Evolutionary conservation across 176 grass and related monocot species (phyloP), one percentile per base, ranked within the genome.

Genomic region (Bonia amplexicaulis): DNA sequence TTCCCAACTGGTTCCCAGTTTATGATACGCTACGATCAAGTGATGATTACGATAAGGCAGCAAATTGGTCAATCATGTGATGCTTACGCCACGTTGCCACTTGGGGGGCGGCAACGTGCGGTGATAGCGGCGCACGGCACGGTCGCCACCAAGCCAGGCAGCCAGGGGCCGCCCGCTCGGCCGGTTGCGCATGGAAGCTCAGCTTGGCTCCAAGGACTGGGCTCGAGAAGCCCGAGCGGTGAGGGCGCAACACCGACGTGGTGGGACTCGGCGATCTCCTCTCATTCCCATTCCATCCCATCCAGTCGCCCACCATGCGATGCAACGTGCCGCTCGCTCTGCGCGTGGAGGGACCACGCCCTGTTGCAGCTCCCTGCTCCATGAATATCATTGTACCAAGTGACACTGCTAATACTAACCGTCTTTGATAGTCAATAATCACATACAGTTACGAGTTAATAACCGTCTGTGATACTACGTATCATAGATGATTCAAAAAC

Each of bases 191-290:
- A 37, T 41, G 77, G 55, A 54, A 7, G 72, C 52, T 22, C 52
- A 16, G 60, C 65, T 22, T 16, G 42, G 22, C 19, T 15, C 0
- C 16, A 8, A 10, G 8, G 0, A 29, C 6, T 1, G 82, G 26
- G 71, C 35, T 53, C 44, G 52, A 66, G 33, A n/a, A 1, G 54
- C 70, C 14, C n/a, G 69, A 3, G 10, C 29, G 35, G 19, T 57
- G 31, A 49, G 41, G 51, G 81, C 69, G 66, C 55, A 12, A 73
- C 41, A 25, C 68, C 52, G 77, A 78, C 82, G 88, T 85, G 88
- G 82, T 89, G 82, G 88, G 77, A 53, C 76, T 80, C 77, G 75
- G 60, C 29, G 27, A 77, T 83, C 42, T 2, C 11, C 57, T 6
- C 13, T 5, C 7, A 31, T 4, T 6, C 55, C 41, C 37, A 44